Evolutionary conservation across 176 grass and related monocot species (phyloP).

Genomic region (Eragrostis nindensis): DNA sequence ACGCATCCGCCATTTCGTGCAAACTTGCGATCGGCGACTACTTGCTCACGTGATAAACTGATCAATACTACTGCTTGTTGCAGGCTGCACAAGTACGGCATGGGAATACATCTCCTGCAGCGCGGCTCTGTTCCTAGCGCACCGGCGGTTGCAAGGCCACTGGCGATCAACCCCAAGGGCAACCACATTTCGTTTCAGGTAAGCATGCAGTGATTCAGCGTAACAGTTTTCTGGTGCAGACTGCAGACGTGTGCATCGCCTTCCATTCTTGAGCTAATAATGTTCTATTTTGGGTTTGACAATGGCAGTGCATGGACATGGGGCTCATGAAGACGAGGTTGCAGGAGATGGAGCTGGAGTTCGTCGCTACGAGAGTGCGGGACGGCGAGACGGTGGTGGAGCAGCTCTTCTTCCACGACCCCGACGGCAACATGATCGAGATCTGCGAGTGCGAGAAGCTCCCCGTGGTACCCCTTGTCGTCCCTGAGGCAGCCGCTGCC

Average conservation of each 20-base stretch:
- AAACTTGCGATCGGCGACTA: background rate
- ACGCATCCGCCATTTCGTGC: background rate
- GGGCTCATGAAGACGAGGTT: conserved; percentile 49
- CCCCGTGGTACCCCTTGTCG: conserved; percentile 45
- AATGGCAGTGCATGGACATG: conserved; percentile 62
- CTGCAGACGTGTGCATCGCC: background rate
- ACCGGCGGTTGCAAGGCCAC: background rate
- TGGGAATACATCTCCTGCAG: conserved; percentile 79
- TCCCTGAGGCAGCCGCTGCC: background rate
- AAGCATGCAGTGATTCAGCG: background rate
- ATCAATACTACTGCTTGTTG: too few species aligned
- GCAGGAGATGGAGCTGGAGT: conserved; percentile 34
- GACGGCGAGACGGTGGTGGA: conserved; percentile 63
- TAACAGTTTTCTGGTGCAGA: background rate
- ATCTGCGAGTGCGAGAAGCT: conserved; percentile 81
- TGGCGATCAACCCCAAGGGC: conserved; percentile 65
- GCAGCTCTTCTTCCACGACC: conserved; percentile 90
- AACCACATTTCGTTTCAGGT: conserved; percentile 91
- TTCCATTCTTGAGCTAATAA: background rate
- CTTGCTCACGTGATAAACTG: background rate
- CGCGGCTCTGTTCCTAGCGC: background rate
- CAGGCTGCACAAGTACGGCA: conserved; percentile 69
- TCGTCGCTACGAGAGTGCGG: conserved; percentile 44
- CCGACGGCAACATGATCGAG: conserved; percentile 79
- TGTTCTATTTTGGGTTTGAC: background rate